Base-by-base conservation (phyloP, 257 asterid genomes). In the Solanum neorickii region DNA sequence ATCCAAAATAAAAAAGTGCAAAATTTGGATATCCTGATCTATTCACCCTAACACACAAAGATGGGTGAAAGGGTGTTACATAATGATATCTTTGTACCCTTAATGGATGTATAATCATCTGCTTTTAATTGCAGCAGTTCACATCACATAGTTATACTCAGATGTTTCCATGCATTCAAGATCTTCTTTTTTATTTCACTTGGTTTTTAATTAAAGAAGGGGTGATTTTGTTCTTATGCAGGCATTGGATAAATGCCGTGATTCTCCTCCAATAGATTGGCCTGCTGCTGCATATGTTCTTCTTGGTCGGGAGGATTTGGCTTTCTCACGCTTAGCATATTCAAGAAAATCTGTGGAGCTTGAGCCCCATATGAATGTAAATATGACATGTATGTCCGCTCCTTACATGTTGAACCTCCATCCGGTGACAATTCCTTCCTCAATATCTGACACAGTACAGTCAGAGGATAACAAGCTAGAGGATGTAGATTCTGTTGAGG, bases 261-360 rank as follows among this genome's bases (percentile, higher is more conserved):
- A 97, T 90, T 94, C 96, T 91, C 99, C 99, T 86, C 99, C 99
- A 42, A 89, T 91, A 68, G 93, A 96, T 91, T 97, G 99, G 99
- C 98, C 99, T 83, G 92, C 95, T 86, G 96, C 99, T 83, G 99
- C 99, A 70, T 97, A 97, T 91, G 94, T 96, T 88, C 96, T 97
- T 78, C 94, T 97, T 88, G 99, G 99, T 70, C 98, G 99, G 87
- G 98, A 97, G 93, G 99, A 97, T 93, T 90, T 97, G 91, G 98
- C 98, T 76, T 89, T 94, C 92, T 90, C 94, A 84, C 90, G 90
- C 88, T 90, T 89, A 82, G 90, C 94, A 84, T 93, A 93, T 92
- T 91, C 93, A 56, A 89, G 90, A 77, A 93, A 94, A 91, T 91
- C 93, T 69, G 89, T 82, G 33, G 94, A 94, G 85, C 91, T 87